Evolutionary conservation across 2,329 filamentous ascomycete species (phyloP), one percentile per base, ranked within the genome.

Genomic region (Exophiala sp.): DNA sequence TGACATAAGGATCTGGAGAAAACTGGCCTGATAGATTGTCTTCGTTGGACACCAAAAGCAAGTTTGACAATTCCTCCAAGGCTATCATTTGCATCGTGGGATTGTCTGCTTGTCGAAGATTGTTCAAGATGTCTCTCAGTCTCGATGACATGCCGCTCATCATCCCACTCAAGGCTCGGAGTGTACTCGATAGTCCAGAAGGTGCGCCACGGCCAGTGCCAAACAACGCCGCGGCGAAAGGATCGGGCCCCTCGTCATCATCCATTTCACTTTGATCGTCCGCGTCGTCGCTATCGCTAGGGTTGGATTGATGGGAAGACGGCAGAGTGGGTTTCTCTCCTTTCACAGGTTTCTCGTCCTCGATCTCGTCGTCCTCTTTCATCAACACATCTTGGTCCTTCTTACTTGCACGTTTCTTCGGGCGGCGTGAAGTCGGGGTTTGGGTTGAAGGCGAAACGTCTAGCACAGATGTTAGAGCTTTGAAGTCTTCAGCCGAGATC

Each of bases 1-100:
- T 96, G 48, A 98, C 88, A 64, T 93, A 97, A 7, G 87, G 80
- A 69, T 98, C 93, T 1, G 93, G 88, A 1, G 88, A 88, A 66
- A 98, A 97, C 63, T 96, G 88, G 3, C 93, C 93, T 1, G 91
- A 88, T 9, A 98, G 77, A 58, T 94, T 96, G 65, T 98, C 93
- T 69, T 98, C 93, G 59, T 93, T 97, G 9, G 91, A 95, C 30
- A 98, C 87, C 23, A 98, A 75, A 3, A 98, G 74, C 46, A 97
- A 83, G 68, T 98, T 90, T 0, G 91, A 95, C 5, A 98, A 75
- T 60, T 97, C 91, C 67, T 95, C 88, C 23, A 98, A 73, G 22
- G 91, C 93, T 63, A 96, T 89, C 59, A 95, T 76, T 71, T 98
- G 94, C 32, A 93, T 72, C 0, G 89, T 90, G 4, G 84, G 80